These are phyloP conservation scores for Colletotrichum lentis DNA, from an alignment of 2,329 filamentous ascomycete genomes.

Conservation along the genomic window DNA sequence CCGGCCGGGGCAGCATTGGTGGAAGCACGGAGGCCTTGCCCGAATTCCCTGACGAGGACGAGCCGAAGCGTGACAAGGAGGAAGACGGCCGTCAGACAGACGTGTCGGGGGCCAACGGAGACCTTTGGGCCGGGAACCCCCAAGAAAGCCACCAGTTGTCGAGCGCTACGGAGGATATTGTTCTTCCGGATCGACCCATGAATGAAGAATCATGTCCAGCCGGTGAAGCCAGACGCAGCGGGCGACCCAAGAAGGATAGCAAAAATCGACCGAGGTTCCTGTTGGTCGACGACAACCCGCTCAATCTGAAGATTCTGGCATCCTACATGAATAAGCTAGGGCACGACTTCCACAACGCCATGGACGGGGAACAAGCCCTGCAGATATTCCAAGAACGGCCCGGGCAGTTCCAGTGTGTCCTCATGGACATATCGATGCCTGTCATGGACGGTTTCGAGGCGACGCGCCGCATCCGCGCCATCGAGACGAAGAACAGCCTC, in stretches of 20 bases:
- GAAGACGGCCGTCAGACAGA: not conserved
- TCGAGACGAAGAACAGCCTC: conserved; percentile 55
- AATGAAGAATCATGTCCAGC: not conserved
- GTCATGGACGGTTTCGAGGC: conserved; percentile 63
- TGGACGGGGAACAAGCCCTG: conserved; percentile 48
- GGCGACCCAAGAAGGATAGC: not conserved
- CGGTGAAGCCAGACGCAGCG: not conserved
- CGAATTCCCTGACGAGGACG: not conserved
- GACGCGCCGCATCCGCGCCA: conserved; percentile 58
- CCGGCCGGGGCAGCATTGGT: not conserved
- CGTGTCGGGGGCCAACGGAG: not conserved
- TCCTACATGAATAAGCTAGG: conserved; percentile 49
- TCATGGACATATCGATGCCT: conserved; percentile 66
- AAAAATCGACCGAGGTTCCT: conserved; percentile 41
- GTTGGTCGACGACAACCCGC: conserved; percentile 53
- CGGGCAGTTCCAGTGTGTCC: conserved; percentile 43
- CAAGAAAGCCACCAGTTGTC: not conserved
- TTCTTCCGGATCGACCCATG: not conserved
- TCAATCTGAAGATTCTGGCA: conserved; percentile 50
- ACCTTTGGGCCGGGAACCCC: not conserved
- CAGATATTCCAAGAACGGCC: conserved; percentile 43
- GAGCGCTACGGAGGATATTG: not conserved
- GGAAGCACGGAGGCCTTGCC: not conserved
- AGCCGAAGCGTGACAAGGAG: not conserved
- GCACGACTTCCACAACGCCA: conserved; percentile 44